Evolutionary conservation across 495 filamentous ascomycete genomes (phyloP).

Genomic region (Monascus purpureus): DNA sequence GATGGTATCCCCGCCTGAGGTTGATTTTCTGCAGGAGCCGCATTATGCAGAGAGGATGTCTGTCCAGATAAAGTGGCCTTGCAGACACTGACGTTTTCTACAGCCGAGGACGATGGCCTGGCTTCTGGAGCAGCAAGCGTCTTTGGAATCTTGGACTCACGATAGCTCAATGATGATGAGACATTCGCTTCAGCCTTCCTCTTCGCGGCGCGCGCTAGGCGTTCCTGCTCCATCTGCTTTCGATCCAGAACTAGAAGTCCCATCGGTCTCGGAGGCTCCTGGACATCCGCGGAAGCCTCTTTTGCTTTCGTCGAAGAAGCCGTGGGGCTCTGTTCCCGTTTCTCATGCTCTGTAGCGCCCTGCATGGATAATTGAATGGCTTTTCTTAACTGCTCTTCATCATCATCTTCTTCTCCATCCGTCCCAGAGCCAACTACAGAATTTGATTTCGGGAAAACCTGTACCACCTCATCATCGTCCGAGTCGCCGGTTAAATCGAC

Average conservation of each 20-base stretch:
- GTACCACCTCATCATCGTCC: slow-evolving; percentile 15
- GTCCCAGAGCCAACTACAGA: slow-evolving; percentile 23
- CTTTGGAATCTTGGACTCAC: slow-evolving; percentile 10
- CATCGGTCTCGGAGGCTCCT: slow-evolving; percentile 1
- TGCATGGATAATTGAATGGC: slow-evolving; percentile 42
- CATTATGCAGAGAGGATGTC: no score
- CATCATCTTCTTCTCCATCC: slow-evolving; percentile 8
- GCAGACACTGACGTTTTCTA: no score
- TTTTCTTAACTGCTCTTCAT: slow-evolving; percentile 16
- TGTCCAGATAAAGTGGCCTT: no score
- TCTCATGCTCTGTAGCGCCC: slow-evolving; percentile 2
- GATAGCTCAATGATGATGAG: slow-evolving; percentile 21
- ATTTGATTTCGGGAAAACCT: slow-evolving; percentile 20
- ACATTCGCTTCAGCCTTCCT: slow-evolving; percentile 35
- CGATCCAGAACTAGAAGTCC: slow-evolving; percentile 47
- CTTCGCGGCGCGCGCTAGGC: slow-evolving; percentile 53
- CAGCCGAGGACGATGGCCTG: not conserved
- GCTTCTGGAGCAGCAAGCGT: slow-evolving; percentile 1
- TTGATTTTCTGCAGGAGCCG: not conserved
- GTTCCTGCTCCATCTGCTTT: slow-evolving; percentile 75
- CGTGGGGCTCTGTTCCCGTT: not conserved
- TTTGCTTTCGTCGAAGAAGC: not conserved
- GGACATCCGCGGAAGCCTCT: not conserved
- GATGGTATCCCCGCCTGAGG: slow-evolving; percentile 6
- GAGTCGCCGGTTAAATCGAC: slow-evolving; percentile 29